A percentile compares a stretch with the other conserved stretches of the same genome.
Conservation (phyloP, 768 basidiomycete genomes). For the Naganishia onofrii region DNA sequence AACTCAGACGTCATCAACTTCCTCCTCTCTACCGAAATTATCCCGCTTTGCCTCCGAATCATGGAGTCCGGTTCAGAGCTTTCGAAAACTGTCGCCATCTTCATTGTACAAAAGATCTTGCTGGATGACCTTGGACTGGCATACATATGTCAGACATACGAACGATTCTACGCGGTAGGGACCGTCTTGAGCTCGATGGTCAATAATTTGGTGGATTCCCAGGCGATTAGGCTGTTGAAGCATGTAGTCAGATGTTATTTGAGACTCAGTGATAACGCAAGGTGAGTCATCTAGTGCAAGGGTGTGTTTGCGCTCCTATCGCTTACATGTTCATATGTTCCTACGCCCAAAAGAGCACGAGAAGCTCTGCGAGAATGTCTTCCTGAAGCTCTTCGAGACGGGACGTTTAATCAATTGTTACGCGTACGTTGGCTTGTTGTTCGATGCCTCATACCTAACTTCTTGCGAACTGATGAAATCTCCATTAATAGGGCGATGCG, state of each 20-base stretch:
- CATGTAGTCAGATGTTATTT: constrained; percentile 98
- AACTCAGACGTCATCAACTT: constrained; percentile 99
- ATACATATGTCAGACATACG: constrained; percentile 99
- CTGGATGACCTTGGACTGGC: constrained; percentile 95
- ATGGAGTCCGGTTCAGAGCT: constrained; percentile 99
- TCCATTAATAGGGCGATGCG: constrained; percentile 74
- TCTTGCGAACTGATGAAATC: background rate
- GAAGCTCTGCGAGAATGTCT: constrained; percentile 93
- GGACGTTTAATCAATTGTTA: constrained; percentile 83
- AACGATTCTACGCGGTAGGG: constrained; percentile 97
- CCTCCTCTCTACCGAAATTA: constrained; percentile 97
- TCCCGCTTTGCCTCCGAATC: constrained; percentile 95
- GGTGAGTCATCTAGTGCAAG: constrained; percentile 58
- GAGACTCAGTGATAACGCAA: constrained; percentile 88
- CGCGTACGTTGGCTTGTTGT: constrained; percentile 60
- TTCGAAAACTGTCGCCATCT: constrained; percentile 98
- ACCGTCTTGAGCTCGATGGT: constrained; percentile 99
- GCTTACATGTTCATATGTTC: background rate
- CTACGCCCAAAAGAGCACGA: constrained; percentile 76
- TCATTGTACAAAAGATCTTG: constrained; percentile 94
- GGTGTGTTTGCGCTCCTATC: background rate
- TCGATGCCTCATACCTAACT: background rate
- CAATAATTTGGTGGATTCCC: constrained; percentile 92
- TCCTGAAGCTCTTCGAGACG: constrained; percentile 89
- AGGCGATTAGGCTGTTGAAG: constrained; percentile 91